These are phyloP conservation scores for Berberis vulgaris DNA, from an alignment of 164 flowering plant genomes.

Conservation along the genomic window DNA sequence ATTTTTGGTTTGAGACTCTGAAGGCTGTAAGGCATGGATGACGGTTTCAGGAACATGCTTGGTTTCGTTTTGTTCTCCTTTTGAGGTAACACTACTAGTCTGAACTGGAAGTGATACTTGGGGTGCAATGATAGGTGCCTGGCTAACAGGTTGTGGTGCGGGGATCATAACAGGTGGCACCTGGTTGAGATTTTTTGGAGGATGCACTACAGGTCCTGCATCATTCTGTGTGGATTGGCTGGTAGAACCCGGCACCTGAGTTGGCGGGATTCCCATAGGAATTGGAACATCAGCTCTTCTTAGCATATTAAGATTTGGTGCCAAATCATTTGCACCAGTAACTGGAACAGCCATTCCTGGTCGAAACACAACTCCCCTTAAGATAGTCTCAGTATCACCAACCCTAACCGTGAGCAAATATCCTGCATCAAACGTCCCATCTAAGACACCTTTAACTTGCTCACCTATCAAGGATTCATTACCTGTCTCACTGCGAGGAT, in stretches of 20 bases:
- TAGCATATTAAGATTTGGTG: conserved; percentile 61
- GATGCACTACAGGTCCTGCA: conserved; percentile 11
- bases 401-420: conserved; percentile 69
- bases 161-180: not conserved
- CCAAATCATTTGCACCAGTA: conserved; percentile 70
- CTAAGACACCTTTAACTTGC: conserved; percentile 65
- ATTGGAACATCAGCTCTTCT: conserved; percentile 42
- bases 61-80: conserved; percentile 4
- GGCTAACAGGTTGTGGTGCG: conserved; percentile 2
- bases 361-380: conserved; percentile 82
- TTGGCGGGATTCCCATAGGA: conserved; percentile 17
- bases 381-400: conserved; percentile 43
- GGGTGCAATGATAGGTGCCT: not conserved
- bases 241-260: conserved; percentile 15
- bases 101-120: conserved; percentile 2
- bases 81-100: not conserved
- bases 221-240: conserved; percentile 15
- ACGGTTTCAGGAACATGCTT: conserved; percentile 1
- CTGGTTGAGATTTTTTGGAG: conserved; percentile 1
- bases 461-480: conserved; percentile 53
- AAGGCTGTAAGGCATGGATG: too few relatives aligned
- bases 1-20: too few relatives aligned
- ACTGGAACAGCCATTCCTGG: conserved; percentile 67
- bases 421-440: conserved; percentile 80
- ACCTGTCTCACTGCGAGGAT: conserved; percentile 13